A percentile compares a stretch with the other conserved stretches of the same genome.
Evolutionary conservation across 1,284 basidiomycete genomes (phyloP).

Genomic region (Ceratobasidium sp.): DNA sequence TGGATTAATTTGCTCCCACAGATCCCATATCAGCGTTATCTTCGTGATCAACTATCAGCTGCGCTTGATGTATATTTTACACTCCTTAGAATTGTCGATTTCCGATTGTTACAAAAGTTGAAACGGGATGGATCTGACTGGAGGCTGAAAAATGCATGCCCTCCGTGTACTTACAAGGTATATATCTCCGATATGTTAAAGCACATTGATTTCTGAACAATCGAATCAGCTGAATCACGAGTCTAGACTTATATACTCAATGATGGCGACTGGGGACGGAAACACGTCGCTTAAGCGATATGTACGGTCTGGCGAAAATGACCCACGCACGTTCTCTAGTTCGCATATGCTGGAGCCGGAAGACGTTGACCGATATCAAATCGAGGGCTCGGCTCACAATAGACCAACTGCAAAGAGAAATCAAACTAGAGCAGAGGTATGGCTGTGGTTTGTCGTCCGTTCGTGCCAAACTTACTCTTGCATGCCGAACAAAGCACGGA

Average conservation of each 20-base stretch:
- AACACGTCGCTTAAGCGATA: slow-evolving; percentile 47
- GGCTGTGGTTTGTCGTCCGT: neutral
- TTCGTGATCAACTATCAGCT: slow-evolving; percentile 43
- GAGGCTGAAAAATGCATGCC: slow-evolving; percentile 45
- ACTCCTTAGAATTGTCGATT: slow-evolving; percentile 41
- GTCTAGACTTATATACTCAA: slow-evolving; percentile 38
- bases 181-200: neutral
- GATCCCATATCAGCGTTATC: slow-evolving; percentile 44
- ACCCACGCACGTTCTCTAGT: slow-evolving; percentile 44
- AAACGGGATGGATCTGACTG: slow-evolving; percentile 45
- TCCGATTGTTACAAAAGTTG: slow-evolving; percentile 39
- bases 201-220: neutral
- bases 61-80: slow-evolving; percentile 46
- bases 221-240: slow-evolving; percentile 45
- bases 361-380: slow-evolving; percentile 45
- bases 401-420: too few species aligned
- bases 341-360: slow-evolving; percentile 45
- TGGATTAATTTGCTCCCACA: too few species aligned
- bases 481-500: too few species aligned
- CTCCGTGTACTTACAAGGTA: slow-evolving; percentile 46
- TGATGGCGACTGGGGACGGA: slow-evolving; percentile 45
- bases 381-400: too few species aligned
- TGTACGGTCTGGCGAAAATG: slow-evolving; percentile 37
- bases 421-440: too few species aligned
- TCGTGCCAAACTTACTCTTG: too few species aligned